A percentile compares a stretch with the other conserved stretches of the same genome.
phyloP scores from a whole-genome alignment of 2,329 filamentous ascomycete genomes.

The Ciborinia camelliae region DNA sequence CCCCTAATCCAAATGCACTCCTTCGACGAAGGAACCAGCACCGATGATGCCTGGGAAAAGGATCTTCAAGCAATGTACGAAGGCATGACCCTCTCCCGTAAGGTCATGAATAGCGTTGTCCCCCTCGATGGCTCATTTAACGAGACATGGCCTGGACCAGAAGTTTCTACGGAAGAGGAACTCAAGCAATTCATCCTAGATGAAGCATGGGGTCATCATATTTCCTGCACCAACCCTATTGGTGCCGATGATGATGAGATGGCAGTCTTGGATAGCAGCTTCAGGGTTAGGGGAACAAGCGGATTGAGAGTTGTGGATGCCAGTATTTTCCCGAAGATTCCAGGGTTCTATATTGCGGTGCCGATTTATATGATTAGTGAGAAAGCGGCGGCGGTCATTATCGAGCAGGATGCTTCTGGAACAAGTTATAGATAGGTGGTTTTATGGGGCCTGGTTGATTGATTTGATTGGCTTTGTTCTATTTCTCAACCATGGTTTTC shows the following conservation, averaged over 20 bases:
- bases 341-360: conserved; percentile 49
- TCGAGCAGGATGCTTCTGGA: conserved; percentile 1
- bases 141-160: conserved; percentile 44
- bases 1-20: conserved; percentile 63
- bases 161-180: conserved; percentile 36
- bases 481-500: no score
- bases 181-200: conserved; percentile 48
- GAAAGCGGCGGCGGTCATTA: conserved; percentile 47
- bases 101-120: conserved; percentile 42
- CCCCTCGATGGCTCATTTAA: conserved; percentile 42
- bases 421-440: not conserved
- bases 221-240: conserved; percentile 50
- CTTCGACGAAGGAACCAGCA: conserved; percentile 40
- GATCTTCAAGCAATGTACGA: conserved; percentile 26
- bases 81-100: conserved; percentile 20
- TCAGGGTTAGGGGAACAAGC: conserved; percentile 37
- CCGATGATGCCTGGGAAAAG: conserved; percentile 12
- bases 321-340: conserved; percentile 51
- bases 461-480: not conserved
- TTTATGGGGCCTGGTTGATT: not conserved
- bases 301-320: conserved; percentile 58
- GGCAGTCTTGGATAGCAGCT: conserved; percentile 43
- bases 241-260: conserved; percentile 48
- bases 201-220: conserved; percentile 56
- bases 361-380: conserved; percentile 55